phyloP scores from a whole-genome alignment of 345 rosid genomes.

The Linum usitatissimum region DNA sequence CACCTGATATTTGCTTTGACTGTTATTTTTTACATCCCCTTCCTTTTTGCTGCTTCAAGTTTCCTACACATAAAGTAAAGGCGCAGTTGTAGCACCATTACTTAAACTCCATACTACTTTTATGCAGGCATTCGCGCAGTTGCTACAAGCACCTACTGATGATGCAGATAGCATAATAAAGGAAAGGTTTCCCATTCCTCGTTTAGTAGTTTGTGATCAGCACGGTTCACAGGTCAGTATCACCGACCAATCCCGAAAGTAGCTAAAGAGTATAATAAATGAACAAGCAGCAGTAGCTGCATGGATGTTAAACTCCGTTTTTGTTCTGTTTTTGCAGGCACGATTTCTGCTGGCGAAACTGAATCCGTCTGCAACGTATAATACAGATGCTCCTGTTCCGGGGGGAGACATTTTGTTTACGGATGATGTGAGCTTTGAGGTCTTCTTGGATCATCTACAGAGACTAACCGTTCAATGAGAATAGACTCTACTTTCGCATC shows the following conservation, averaged over 20 bases:
- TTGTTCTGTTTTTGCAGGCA: constrained; percentile 40
- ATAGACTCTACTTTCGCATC: background rate
- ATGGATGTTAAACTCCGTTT: background rate
- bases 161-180: constrained; percentile 52
- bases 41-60: background rate
- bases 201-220: constrained; percentile 86
- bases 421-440: constrained; percentile 88
- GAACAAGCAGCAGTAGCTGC: background rate
- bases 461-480: constrained; percentile 65
- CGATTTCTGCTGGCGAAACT: constrained; percentile 89
- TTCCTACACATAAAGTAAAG: background rate
- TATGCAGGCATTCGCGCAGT: constrained; percentile 59
- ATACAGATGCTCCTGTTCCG: constrained; percentile 28
- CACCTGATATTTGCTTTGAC: background rate
- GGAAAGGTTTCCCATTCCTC: constrained; percentile 90
- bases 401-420: constrained; percentile 71
- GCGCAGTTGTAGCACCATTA: background rate
- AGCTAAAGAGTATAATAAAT: constrained; percentile 1
- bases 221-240: constrained; percentile 84
- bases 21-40: background rate
- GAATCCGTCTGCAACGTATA: constrained; percentile 75
- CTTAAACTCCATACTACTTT: background rate
- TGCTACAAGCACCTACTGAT: constrained; percentile 66
- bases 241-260: background rate
- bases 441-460: constrained; percentile 88